Base-by-base conservation (phyloP, 2,329 filamentous ascomycete species). In the Lachnellula subtilissima region DNA sequence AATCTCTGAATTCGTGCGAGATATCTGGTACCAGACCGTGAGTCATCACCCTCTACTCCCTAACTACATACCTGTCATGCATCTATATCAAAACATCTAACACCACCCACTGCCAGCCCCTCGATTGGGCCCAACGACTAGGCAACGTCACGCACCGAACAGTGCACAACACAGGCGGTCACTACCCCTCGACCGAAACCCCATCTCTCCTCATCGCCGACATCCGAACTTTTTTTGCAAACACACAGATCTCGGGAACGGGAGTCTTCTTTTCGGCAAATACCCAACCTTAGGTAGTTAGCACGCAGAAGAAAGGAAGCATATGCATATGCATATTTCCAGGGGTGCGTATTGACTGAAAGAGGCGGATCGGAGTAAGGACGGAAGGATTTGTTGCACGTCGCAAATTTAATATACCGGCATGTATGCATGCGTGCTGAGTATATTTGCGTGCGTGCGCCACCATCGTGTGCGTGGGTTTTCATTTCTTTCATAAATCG, bases 1-100 rank as follows among this genome's bases (percentile, higher is more conserved):
- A 11, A 52, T 58, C 22, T 55, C 52, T 17, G 39, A 35, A 45
- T 55, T 52, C 19, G 15, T 42, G 5, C 22, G 36, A 46, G 52
- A 54, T 50, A 23, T 40, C 8, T 40, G 43, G 14, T 52, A 22
- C 23, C 25, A n/a, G 39, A 50, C 32, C 8, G 48, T 51, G 7
- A 28, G 43, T 48, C 14, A 17, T 17, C 5, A 25, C 8, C 5
- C 17, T 11, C 17, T 15, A 19, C 19, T 19, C 19, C 19, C 15
- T 17, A 15, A 40, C n/a, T 17, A 40, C 17, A 4, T 8, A 17
- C 14, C 1, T 40, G 0, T 40, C 9, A 9, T 19, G 19, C 19
- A 19, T 19, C 19, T 7, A 17, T 6, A 17, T 40, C 28, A 9
- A 32, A 32, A 9, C 8, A 32, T 2, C 28, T 32, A 32, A 32